Percentiles rank a stretch among this genome's conserved stretches.
Evolutionary conservation across 148 eudicot species (phyloP).

Genomic region (Chenopodium berlandieri): DNA sequence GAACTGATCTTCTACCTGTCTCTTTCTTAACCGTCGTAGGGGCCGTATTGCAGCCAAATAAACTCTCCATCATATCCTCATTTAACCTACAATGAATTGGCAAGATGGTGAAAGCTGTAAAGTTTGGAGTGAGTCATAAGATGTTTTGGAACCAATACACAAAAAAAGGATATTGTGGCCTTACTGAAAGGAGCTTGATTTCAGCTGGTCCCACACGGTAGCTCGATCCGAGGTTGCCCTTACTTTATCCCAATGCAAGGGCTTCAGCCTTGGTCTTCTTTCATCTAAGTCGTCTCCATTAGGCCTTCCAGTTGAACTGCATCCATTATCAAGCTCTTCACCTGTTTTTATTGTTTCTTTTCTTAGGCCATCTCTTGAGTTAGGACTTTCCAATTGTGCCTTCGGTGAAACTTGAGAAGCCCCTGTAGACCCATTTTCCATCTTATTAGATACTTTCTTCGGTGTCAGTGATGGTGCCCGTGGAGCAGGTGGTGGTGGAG

Average conservation of each 20-base stretch:
- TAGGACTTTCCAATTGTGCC: slow-evolving; percentile 26
- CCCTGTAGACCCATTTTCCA: slow-evolving; percentile 28
- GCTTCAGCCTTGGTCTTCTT: slow-evolving; percentile 70
- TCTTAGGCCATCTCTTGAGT: slow-evolving; percentile 25
- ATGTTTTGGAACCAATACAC: not conserved
- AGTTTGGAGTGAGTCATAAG: not conserved
- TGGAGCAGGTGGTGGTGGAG: slow-evolving; percentile 41
- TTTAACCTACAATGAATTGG: slow-evolving; percentile 42
- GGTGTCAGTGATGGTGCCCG: slow-evolving; percentile 28
- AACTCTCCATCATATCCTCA: slow-evolving; percentile 59
- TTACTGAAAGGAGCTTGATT: slow-evolving; percentile 96
- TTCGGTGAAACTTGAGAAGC: slow-evolving; percentile 27
- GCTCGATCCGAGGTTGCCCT: slow-evolving; percentile 78
- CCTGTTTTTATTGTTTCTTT: slow-evolving; percentile 32
- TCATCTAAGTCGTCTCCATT: slow-evolving; percentile 62
- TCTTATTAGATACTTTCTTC: slow-evolving; percentile 14
- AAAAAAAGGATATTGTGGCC: slow-evolving; percentile 17
- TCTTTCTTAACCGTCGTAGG: slow-evolving; percentile 23
- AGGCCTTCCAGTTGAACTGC: slow-evolving; percentile 42
- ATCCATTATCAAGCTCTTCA: slow-evolving; percentile 35
- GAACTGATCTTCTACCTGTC: slow-evolving; percentile 28
- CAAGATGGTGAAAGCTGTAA: slow-evolving; percentile 8
- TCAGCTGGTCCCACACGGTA: slow-evolving; percentile 91
- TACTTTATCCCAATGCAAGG: slow-evolving; percentile 97
- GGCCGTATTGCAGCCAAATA: slow-evolving; percentile 43